Evolutionary conservation across 768 basidiomycete species (phyloP), one percentile per base, ranked within the genome.

Genomic region (Rhodotorula paludigena): DNA sequence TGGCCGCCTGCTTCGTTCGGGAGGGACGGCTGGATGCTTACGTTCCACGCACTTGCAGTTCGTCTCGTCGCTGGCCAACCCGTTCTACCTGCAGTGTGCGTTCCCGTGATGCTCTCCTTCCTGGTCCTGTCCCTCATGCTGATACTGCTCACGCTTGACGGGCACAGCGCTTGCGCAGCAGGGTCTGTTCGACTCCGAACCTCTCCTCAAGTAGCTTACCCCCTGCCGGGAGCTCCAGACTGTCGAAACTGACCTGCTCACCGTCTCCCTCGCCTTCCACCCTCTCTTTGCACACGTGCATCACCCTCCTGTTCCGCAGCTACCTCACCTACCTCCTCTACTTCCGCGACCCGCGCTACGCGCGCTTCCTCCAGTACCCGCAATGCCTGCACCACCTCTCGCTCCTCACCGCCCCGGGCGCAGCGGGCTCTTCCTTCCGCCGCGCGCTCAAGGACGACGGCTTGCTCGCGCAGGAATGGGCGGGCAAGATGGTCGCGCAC

Each of bases 341-440:
- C 63, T 74, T 72, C 56, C 53, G 53, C 53, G 38, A 54, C 9
- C 62, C 71, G 8, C 18, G 38, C 15, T 72, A 70, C 68, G 53
- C 66, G n/a, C 68, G 71, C 33, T 74, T 74, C 66, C 66, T 74
- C 49, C 71, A 72, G 45, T 74, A 74, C 65, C 73, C 73, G 4
- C 68, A 72, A 44, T 42, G 44, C 10, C 66, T 74, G 5, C 71
- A 74, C 56, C 71, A 72, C 60, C 63, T 74, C 32, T 16, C 57
- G 23, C 66, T 74, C 51, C 51, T 72, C 20, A 70, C 56, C 20
- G 55, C 66, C 12, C 25, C 53, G 2, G 67, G 52, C 36, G 42
- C 52, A 11, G 39, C 60, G 25, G 61, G 66, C 41, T 54, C 48
- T 48, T 25, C 33, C 15, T 72, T 74, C 33, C 51, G 74, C 5